phyloP scores from a whole-genome alignment of 371 early-diverging fungal genomes.

The Zopfochytrium polystomum region DNA sequence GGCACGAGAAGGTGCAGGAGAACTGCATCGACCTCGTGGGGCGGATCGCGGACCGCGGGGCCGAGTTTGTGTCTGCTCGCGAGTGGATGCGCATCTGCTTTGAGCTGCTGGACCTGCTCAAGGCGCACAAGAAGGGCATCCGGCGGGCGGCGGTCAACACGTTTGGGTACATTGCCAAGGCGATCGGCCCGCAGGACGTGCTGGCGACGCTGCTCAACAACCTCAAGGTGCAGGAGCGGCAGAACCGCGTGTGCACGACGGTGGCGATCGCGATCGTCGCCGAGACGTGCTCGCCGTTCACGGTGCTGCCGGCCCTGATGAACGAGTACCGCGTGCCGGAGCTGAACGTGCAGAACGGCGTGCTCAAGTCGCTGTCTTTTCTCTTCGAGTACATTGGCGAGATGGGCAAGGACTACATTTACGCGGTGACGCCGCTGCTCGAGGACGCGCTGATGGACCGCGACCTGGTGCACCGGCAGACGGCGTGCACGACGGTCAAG shows the following conservation, averaged over 20 bases:
- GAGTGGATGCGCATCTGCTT: slow-evolving; percentile 99
- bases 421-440: slow-evolving; percentile 90
- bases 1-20: slow-evolving; percentile 97
- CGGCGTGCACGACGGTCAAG: slow-evolving; percentile 91
- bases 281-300: slow-evolving; percentile 97
- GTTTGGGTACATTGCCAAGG: slow-evolving; percentile 97
- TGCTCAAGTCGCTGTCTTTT: slow-evolving; percentile 90
- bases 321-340: slow-evolving; percentile 98
- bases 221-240: slow-evolving; percentile 96
- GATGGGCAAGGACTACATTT: slow-evolving; percentile 86
- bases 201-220: slow-evolving; percentile 94
- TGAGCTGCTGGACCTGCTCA: slow-evolving; percentile 91
- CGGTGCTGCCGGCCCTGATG: slow-evolving; percentile 96
- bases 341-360: slow-evolving; percentile 97
- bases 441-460: slow-evolving; percentile 98
- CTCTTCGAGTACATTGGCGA: slow-evolving; percentile 97
- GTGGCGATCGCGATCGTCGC: slow-evolving; percentile 95
- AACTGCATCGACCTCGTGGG: slow-evolving; percentile 90
- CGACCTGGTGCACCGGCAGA: slow-evolving; percentile 95
- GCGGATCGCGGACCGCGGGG: slow-evolving; percentile 95
- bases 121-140: slow-evolving; percentile 93
- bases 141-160: slow-evolving; percentile 94
- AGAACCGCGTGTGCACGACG: slow-evolving; percentile 96
- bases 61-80: slow-evolving; percentile 94
- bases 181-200: slow-evolving; percentile 99